These are phyloP conservation scores for Nephelium lappaceum DNA, from an alignment of 345 rosid species.

Conservation along the genomic window DNA sequence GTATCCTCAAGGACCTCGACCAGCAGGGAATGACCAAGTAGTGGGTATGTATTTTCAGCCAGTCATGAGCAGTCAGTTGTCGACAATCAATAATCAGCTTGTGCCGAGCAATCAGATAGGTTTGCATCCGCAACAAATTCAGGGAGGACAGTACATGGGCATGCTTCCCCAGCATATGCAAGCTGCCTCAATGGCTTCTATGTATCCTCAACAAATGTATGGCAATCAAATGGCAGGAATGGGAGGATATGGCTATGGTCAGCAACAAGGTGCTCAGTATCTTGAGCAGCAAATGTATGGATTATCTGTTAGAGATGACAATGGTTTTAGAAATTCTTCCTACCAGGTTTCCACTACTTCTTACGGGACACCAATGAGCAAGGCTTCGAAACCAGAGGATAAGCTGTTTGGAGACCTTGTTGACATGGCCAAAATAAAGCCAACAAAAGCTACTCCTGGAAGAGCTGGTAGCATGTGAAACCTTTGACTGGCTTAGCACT, in stretches of 20 bases:
- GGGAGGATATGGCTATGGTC: conserved; percentile 77
- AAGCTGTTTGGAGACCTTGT: conserved; percentile 98
- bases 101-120: conserved; percentile 47
- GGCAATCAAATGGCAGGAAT: conserved; percentile 68
- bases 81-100: conserved; percentile 27
- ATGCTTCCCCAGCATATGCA: conserved; percentile 58
- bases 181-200: conserved; percentile 43
- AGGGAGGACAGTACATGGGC: conserved; percentile 64
- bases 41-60: conserved; percentile 74
- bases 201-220: conserved; percentile 70
- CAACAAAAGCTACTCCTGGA: conserved; percentile 62
- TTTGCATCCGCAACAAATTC: conserved; percentile 48
- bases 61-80: conserved; percentile 33
- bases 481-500: conserved; percentile 13
- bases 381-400: conserved; percentile 70
- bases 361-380: conserved; percentile 53
- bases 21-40: conserved; percentile 50
- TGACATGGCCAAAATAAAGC: conserved; percentile 82
- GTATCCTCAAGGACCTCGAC: conserved; percentile 52
- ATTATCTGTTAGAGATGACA: conserved; percentile 62
- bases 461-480: conserved; percentile 86
- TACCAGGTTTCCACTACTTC: conserved; percentile 60
- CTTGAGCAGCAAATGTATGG: conserved; percentile 82
- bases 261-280: conserved; percentile 61
- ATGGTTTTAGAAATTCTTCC: conserved; percentile 40